Base-by-base conservation (phyloP, 2,329 filamentous ascomycete genomes). In the Hortaea sp. region DNA sequence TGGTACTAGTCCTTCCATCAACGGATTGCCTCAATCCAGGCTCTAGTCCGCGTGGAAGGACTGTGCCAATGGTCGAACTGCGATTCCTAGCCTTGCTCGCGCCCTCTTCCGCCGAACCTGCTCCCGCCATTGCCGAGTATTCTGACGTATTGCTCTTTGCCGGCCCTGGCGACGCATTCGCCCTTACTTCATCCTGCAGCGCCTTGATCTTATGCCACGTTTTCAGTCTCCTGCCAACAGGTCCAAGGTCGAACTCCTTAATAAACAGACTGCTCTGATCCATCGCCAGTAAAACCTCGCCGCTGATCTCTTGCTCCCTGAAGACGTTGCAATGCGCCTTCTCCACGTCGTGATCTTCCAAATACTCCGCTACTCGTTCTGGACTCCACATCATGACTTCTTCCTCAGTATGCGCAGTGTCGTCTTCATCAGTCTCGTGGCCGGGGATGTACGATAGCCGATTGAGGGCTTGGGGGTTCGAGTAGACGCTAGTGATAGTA, bases 201-300 rank as follows among this genome's bases (percentile, higher is more conserved):
- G 80, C 74, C 66, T 94, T 94, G 65, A 97, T 89, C 67, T 92
- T 95, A 66, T 95, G 88, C 90, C 90, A 97, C 2, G 89, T 95
- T 65, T 94, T 94, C 51, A 97, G 69, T 50, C 90, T 78, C 47
- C 87, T 78, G 6, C 90, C 90, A 56, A 97, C 89, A 3, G 89
- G 87, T 12, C 90, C 90, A 54, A 97, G 75, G 56, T 95, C 87
- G 57, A 95, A 94, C 41, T 92, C 89, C 62, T 95, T 95, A 71
- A 97, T 83, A 63, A 95, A 94, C 11, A 97, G 75, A 35, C 92
- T 94, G 47, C 87, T 86, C 68, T 95, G 90, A 58, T 95, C 88
- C 87, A 97, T 94, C 44, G 86, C 87, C 44, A 98, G 69, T 35
- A 98, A 70, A 4, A 97, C 90, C 58, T 97, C 89, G 42, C 92